Evolutionary conservation across 768 basidiomycete species (phyloP).

Genomic region (Amanita thiersii): DNA sequence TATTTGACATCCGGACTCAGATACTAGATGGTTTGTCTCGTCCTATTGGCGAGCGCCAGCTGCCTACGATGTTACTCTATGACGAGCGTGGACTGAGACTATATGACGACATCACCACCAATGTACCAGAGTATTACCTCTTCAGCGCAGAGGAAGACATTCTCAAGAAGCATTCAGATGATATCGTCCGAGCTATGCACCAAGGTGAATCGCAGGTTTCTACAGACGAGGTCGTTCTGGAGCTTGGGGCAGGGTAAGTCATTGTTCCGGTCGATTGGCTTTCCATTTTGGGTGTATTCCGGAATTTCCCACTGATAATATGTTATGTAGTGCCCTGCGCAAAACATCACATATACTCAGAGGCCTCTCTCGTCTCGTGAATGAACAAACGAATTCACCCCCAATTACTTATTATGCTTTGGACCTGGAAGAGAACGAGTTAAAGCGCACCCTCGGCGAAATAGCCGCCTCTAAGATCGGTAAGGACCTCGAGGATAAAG

Average conservation of each 20-base stretch:
- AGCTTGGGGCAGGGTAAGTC: slow-evolving; percentile 92
- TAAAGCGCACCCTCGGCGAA: slow-evolving; percentile 67
- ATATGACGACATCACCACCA: slow-evolving; percentile 80
- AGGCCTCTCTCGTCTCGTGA: slow-evolving; percentile 53
- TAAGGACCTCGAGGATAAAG: slow-evolving; percentile 53
- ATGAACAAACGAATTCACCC: slow-evolving; percentile 23
- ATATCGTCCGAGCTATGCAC: slow-evolving; percentile 74
- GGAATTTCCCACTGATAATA: no score
- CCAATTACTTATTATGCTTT: slow-evolving; percentile 86
- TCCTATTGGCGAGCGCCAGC: slow-evolving; percentile 44
- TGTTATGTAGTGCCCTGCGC: slow-evolving; percentile 68
- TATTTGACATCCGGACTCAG: slow-evolving; percentile 32
- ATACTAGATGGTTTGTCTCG: slow-evolving; percentile 49
- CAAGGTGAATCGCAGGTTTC: slow-evolving; percentile 22
- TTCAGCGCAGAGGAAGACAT: slow-evolving; percentile 87
- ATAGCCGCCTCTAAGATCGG: slow-evolving; percentile 62
- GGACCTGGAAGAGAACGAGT: slow-evolving; percentile 83
- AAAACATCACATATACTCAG: slow-evolving; percentile 83
- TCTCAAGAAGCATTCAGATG: slow-evolving; percentile 58
- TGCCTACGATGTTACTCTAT: slow-evolving; percentile 84
- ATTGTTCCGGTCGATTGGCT: slow-evolving; percentile 2
- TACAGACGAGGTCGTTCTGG: slow-evolving; percentile 59
- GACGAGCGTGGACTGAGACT: slow-evolving; percentile 78
- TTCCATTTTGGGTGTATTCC: slow-evolving; percentile 6
- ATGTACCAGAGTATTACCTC: slow-evolving; percentile 80